Percentiles rank a stretch among this genome's conserved stretches.
These are phyloP conservation scores for Fusarium transvaalense DNA, from an alignment of 2,329 filamentous ascomycete species.

Conservation along the genomic window DNA sequence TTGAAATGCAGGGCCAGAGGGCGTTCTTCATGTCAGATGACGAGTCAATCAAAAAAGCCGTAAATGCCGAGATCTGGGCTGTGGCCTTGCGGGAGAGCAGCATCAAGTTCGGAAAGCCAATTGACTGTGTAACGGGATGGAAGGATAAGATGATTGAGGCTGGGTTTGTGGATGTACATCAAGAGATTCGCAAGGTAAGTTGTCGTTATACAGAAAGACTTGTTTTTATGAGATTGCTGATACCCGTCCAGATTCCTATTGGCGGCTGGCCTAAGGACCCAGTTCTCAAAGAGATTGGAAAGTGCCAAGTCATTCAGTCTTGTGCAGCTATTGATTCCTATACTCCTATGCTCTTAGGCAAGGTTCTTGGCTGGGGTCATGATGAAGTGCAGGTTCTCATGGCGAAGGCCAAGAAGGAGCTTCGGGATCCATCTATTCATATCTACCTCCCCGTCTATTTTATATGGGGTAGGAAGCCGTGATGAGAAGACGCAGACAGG, in stretches of 20 bases:
- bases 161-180: constrained; percentile 27
- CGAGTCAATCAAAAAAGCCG: constrained; percentile 28
- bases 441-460: constrained; percentile 33
- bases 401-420: constrained; percentile 39
- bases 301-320: constrained; percentile 30
- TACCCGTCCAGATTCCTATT: constrained; percentile 19
- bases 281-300: constrained; percentile 29
- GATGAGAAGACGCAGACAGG: background rate
- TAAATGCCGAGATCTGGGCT: constrained; percentile 26
- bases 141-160: constrained; percentile 25
- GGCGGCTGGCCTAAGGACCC: constrained; percentile 32
- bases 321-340: constrained; percentile 37
- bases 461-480: constrained; percentile 32
- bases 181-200: constrained; percentile 32
- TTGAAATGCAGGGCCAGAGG: constrained; percentile 27
- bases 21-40: constrained; percentile 32
- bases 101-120: constrained; percentile 31
- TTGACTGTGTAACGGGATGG: constrained; percentile 25
- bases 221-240: background rate
- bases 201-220: rapidly evolving
- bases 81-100: constrained; percentile 23
- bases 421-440: constrained; percentile 38
- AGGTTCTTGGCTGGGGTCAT: constrained; percentile 34
- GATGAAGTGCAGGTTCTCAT: constrained; percentile 40
- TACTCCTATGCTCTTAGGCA: constrained; percentile 33